Conservation (phyloP, 108 stramenopile species). For the Cylindrotheca fusiformis region DNA sequence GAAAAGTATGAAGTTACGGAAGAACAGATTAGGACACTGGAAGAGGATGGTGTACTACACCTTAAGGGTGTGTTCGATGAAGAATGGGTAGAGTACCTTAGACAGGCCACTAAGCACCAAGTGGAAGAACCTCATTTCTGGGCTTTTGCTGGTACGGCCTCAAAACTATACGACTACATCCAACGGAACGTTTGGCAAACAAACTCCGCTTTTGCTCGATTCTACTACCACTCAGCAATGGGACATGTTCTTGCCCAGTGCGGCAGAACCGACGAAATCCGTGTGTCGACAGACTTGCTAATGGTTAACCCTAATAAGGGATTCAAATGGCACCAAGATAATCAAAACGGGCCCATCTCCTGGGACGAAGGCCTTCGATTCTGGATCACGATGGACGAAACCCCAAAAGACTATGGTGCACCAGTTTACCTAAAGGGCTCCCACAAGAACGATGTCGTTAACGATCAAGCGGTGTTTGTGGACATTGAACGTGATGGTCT, state of each 20-base stretch:
- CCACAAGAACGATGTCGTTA: slow-evolving; percentile 71
- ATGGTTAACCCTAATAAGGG: slow-evolving; percentile 96
- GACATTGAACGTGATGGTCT: slow-evolving; percentile 80
- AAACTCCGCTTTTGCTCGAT: slow-evolving; percentile 83
- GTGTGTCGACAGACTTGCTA: slow-evolving; percentile 85
- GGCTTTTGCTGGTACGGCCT: slow-evolving; percentile 90
- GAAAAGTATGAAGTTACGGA: slow-evolving; percentile 69
- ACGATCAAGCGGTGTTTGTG: slow-evolving; percentile 84
- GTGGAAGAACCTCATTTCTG: slow-evolving; percentile 87
- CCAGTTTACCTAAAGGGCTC: slow-evolving; percentile 92
- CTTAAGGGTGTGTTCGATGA: slow-evolving; percentile 79
- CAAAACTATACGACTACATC: slow-evolving; percentile 92
- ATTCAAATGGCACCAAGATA: slow-evolving; percentile 96
- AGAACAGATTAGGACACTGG: slow-evolving; percentile 74
- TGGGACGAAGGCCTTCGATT: slow-evolving; percentile 86
- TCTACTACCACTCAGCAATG: slow-evolving; percentile 89
- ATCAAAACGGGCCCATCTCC: slow-evolving; percentile 91
- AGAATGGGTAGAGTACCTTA: slow-evolving; percentile 87
- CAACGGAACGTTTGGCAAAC: slow-evolving; percentile 93
- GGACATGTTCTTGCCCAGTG: slow-evolving; percentile 83
- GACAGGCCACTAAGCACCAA: slow-evolving; percentile 73
- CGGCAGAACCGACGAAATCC: slow-evolving; percentile 81
- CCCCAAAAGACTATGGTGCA: slow-evolving; percentile 86
- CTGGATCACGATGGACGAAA: slow-evolving; percentile 94
- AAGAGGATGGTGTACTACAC: slow-evolving; percentile 85